Evolutionary conservation across 129 eudicot species (phyloP), one percentile per base, ranked within the genome.

Genomic region (Saposhnikovia divaricata): DNA sequence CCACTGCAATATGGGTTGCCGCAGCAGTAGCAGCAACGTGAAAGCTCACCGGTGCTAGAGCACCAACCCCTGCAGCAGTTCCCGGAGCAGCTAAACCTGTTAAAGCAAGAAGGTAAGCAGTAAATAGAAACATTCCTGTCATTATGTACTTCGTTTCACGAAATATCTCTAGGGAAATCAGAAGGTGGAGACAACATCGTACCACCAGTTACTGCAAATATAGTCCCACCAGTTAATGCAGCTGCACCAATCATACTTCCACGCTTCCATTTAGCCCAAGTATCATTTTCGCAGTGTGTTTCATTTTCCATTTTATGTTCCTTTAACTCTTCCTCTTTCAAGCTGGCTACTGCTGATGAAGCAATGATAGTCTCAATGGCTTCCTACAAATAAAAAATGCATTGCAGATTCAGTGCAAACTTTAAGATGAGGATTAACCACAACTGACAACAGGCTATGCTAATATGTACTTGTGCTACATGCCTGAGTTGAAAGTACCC

Each of bases 41-140:
- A 85, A 80, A 96, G 88, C 51, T 87, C 94, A 40, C 93, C 39
- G 99, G 99, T 18, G 99, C 96, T 85, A 96, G 79, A 72, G 99
- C 99, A 89, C 98, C 74, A 76, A 96, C 87, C 45, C 99, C 99
- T 65, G 99, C 99, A 85, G 99, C 99, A 79, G 92, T 96, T 75
- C 97, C 99, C 79, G 99, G 99, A 77, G 99, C 99, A 86, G 98
- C 99, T 85, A 96, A 87, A 50, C 99, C 98, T 96, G 89, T 86
- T 85, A 25, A 73, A 51, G 21, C 25, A 61, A 73, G 83, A 47
- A 59, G 38, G 40, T 59, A 81, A 59, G n/a, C 66, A 53, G 40
- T 59, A 38, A 34, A 48, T 69, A 11, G 45, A 57, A 83, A 79
- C 38, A 42, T 61, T 65, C 51, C 40, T 55, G 27, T 53, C 75